Percentiles rank a stretch among this genome's conserved stretches.
Conservation (phyloP, 306 rosid genomes). For the Quercus dentata region DNA sequence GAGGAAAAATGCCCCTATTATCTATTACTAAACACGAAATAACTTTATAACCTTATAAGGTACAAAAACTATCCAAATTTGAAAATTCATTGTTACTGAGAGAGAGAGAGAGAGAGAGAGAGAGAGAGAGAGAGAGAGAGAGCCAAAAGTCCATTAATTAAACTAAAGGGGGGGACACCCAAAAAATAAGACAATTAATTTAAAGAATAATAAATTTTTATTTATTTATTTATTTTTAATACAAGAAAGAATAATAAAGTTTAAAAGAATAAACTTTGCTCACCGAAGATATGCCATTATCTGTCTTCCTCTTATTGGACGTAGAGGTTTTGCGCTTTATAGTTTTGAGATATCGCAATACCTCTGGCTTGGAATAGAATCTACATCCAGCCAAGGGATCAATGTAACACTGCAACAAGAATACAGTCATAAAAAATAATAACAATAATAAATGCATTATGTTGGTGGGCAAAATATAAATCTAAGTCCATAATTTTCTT, state of each 20-base stretch:
- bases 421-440: constrained; percentile 4
- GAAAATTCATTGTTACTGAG: constrained; percentile 6
- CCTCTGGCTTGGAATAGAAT: constrained; percentile 89
- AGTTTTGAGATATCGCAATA: constrained; percentile 63
- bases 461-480: constrained; percentile 6
- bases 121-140: neutral
- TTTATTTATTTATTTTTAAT: too few relatives aligned
- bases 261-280: constrained; percentile 41
- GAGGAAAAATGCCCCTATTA: neutral
- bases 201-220: neutral
- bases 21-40: constrained; percentile 1
- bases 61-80: constrained; percentile 6
- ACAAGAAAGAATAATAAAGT: constrained; percentile 1
- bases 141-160: neutral
- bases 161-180: neutral
- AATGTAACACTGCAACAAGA: constrained; percentile 62
- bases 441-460: constrained; percentile 1
- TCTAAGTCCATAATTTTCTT: constrained; percentile 6
- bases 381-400: constrained; percentile 54
- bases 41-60: constrained; percentile 1
- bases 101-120: neutral
- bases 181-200: neutral
- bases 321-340: constrained; percentile 31
- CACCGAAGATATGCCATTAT: constrained; percentile 25
- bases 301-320: constrained; percentile 29